Evolutionary conservation across 768 basidiomycete genomes (phyloP).

Genomic region (Paxillus ammoniavirescens): DNA sequence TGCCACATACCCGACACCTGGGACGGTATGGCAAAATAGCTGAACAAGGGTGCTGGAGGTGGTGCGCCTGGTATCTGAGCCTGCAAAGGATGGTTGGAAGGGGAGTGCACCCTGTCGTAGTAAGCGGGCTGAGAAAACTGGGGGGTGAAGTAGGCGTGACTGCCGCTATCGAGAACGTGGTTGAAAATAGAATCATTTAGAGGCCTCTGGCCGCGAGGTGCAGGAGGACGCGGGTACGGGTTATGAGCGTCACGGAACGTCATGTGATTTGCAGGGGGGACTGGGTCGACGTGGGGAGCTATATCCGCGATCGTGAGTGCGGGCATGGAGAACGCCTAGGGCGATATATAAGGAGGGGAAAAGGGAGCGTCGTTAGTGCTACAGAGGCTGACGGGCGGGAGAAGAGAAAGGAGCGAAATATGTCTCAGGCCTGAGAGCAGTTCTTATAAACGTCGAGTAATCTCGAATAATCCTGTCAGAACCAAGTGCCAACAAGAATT

Average conservation of each 20-base stretch:
- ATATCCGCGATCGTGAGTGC: conserved; percentile 22
- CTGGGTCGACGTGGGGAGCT: conserved; percentile 3
- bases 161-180: conserved; percentile 23
- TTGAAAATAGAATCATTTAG: conserved; percentile 14
- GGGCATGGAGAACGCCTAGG: conserved; percentile 22
- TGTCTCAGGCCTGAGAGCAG: conserved; percentile 34
- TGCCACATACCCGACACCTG: conserved; percentile 28
- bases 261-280: background rate
- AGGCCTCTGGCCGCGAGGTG: conserved; percentile 16
- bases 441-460: conserved; percentile 25
- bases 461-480: conserved; percentile 6
- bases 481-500: conserved; percentile 11
- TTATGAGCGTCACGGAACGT: conserved; percentile 8
- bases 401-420: conserved; percentile 23
- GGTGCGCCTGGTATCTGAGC: conserved; percentile 10
- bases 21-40: conserved; percentile 23
- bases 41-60: conserved; percentile 24
- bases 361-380: background rate
- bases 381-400: conserved; percentile 2
- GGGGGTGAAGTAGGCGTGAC: conserved; percentile 1
- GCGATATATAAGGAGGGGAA: background rate
- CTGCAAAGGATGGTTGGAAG: conserved; percentile 4
- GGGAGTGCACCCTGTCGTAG: conserved; percentile 17
- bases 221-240: conserved; percentile 23
- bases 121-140: conserved; percentile 6